Conservation (phyloP, 257 asterid genomes). For the Ballota nigra region DNA sequence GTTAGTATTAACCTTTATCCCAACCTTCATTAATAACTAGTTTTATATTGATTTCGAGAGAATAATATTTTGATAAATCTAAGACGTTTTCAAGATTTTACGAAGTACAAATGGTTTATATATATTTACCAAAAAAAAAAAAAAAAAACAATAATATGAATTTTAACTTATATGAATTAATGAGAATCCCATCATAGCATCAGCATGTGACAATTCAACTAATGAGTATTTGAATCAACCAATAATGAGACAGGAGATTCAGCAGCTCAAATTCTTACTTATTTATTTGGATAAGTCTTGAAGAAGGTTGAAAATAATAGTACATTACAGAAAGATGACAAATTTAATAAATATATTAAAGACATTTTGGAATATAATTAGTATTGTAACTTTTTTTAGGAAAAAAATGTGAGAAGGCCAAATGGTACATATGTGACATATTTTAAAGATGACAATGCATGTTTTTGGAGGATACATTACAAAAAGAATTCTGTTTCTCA, state of each 20-base stretch:
- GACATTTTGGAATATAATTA: neutral
- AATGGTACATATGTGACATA: neutral
- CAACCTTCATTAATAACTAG: neutral
- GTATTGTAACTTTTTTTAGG: neutral
- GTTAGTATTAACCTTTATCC: neutral
- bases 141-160: too few species aligned
- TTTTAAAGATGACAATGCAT: constrained; percentile 9
- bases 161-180: neutral
- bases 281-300: constrained; percentile 25
- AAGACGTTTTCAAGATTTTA: too few species aligned
- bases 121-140: too few species aligned
- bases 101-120: too few species aligned
- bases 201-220: constrained; percentile 22
- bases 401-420: neutral
- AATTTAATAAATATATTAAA: neutral
- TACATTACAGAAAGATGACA: constrained; percentile 28
- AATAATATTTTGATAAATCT: too few species aligned
- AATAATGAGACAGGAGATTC: constrained; percentile 18
- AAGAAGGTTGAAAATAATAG: constrained; percentile 24
- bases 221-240: neutral
- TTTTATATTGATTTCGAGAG: neutral
- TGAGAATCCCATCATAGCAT: neutral
- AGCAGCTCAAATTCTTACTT: neutral
- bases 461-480: constrained; percentile 23
- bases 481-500: constrained; percentile 17